Percentiles rank a stretch among this genome's conserved stretches.
Conservation (phyloP, 495 filamentous ascomycete genomes). For the Amniculicola lignicola region DNA sequence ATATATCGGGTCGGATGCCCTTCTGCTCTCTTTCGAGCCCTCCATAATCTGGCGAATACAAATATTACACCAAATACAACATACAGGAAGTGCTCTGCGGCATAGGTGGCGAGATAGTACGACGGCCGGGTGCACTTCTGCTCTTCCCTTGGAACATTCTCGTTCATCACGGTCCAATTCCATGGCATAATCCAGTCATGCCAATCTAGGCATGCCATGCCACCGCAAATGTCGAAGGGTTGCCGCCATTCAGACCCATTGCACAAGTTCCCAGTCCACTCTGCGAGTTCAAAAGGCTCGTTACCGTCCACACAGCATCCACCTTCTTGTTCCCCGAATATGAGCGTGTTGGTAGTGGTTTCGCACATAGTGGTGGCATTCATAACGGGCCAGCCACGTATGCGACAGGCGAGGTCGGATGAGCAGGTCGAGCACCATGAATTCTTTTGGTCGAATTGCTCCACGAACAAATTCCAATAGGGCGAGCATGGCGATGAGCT, state of each 20-base stretch:
- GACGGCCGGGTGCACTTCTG: neutral
- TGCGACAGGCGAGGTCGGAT: slow-evolving; percentile 6
- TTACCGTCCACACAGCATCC: neutral
- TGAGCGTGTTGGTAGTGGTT: neutral
- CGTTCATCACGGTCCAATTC: neutral
- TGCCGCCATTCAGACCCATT: slow-evolving; percentile 4
- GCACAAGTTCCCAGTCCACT: slow-evolving; percentile 9
- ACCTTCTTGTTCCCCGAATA: neutral
- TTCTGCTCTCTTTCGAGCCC: neutral
- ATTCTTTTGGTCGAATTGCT: slow-evolving; percentile 8
- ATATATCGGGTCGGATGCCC: neutral
- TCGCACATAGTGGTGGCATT: slow-evolving; percentile 1
- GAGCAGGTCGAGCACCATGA: neutral
- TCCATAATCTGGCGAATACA: neutral
- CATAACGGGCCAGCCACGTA: neutral
- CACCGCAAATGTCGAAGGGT: slow-evolving; percentile 3
- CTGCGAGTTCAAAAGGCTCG: slow-evolving; percentile 7
- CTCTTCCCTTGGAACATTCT: neutral
- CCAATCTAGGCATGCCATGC: slow-evolving; percentile 7
- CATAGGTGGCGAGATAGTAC: neutral
- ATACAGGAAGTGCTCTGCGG: neutral
- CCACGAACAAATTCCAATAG: slow-evolving; percentile 7
- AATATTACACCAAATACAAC: neutral
- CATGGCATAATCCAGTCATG: slow-evolving; percentile 6
- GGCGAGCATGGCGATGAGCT: neutral